phyloP scores from a whole-genome alignment of 306 rosid species.

The Sophora flavescens region DNA sequence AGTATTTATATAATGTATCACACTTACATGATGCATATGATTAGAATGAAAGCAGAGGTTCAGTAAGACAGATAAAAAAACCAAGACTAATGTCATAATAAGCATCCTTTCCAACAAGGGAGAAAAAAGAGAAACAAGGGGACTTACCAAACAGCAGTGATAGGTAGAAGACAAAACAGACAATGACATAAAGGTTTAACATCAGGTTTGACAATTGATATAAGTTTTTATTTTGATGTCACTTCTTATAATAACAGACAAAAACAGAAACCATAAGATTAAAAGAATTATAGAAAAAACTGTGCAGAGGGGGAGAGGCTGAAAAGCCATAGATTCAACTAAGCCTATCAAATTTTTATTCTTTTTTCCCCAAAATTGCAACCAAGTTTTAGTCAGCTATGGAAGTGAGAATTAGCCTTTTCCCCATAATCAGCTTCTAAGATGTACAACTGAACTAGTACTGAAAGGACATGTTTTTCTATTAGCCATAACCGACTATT shows the following conservation, averaged over 20 bases:
- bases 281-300: constrained; percentile 6
- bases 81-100: too few relatives aligned
- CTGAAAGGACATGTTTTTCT: neutral
- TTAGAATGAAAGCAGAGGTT: too few relatives aligned
- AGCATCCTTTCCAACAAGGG: too few relatives aligned
- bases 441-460: neutral
- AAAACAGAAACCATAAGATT: constrained; percentile 12
- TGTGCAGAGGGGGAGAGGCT: neutral
- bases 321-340: constrained; percentile 15
- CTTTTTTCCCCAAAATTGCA: neutral
- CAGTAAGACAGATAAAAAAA: too few relatives aligned
- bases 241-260: constrained; percentile 7
- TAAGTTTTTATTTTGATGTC: neutral
- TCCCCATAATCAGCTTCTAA: constrained; percentile 7
- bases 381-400: constrained; percentile 19
- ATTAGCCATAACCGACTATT: neutral
- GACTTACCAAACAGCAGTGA: too few relatives aligned
- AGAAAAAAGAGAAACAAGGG: too few relatives aligned
- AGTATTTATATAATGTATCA: too few relatives aligned
- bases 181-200: constrained; percentile 18
- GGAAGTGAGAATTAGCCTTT: constrained; percentile 5
- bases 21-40: too few relatives aligned
- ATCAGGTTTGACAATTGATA: constrained; percentile 22
- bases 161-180: constrained; percentile 12
- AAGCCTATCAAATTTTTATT: neutral